A percentile compares a stretch with the other conserved stretches of the same genome.
Evolutionary conservation across 2,329 filamentous ascomycete species (phyloP).

Genomic region (Verticillium longisporum): DNA sequence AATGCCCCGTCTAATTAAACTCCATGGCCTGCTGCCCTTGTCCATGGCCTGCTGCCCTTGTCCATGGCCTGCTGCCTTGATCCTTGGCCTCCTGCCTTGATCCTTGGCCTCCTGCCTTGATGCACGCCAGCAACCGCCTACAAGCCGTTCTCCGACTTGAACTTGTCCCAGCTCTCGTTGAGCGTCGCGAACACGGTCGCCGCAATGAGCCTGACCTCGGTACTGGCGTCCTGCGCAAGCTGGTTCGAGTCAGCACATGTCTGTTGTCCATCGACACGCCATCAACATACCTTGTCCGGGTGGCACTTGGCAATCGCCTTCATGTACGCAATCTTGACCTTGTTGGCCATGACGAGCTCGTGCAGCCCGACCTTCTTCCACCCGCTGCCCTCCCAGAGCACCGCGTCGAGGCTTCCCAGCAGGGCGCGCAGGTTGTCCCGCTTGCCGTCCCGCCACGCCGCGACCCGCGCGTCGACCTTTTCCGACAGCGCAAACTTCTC

Average conservation of each 20-base stretch:
- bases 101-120: too few species aligned
- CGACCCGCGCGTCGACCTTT: constrained; percentile 71
- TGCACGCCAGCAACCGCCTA: constrained; percentile 20
- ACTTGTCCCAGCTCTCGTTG: constrained; percentile 69
- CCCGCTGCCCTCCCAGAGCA: constrained; percentile 85
- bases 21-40: too few species aligned
- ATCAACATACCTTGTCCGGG: constrained; percentile 81
- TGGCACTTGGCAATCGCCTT: constrained; percentile 98
- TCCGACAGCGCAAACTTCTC: constrained; percentile 89
- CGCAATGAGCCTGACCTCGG: constrained; percentile 60
- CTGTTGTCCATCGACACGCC: neutral
- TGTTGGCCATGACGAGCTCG: constrained; percentile 85
- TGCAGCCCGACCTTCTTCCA: constrained; percentile 98
- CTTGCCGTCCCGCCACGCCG: constrained; percentile 83
- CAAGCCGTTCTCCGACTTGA: constrained; percentile 62
- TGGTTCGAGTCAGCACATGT: constrained; percentile 18
- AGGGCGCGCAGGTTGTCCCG: constrained; percentile 86
- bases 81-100: too few species aligned
- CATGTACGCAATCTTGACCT: constrained; percentile 98
- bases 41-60: too few species aligned
- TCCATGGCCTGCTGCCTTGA: too few species aligned
- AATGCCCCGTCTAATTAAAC: neutral
- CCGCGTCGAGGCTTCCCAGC: constrained; percentile 76
- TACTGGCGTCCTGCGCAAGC: constrained; percentile 58
- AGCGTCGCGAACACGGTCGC: constrained; percentile 60